Percentiles rank a stretch among this genome's conserved stretches.
These are phyloP conservation scores for Venturia nashicola DNA, from an alignment of 2,329 filamentous ascomycete genomes.

Conservation along the genomic window DNA sequence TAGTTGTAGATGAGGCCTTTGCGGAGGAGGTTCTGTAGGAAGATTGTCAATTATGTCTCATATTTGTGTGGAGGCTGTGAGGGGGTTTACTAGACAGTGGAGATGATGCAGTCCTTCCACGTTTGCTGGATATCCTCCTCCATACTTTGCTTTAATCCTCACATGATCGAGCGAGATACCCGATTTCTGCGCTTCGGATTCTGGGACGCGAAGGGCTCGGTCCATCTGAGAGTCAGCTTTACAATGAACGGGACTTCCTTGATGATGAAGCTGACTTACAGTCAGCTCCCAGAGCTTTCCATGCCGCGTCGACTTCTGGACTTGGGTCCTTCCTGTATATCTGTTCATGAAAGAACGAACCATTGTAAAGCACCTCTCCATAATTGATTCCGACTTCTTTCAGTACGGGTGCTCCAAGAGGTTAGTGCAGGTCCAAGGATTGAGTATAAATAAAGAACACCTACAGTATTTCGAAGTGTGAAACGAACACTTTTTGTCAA, in stretches of 20 bases:
- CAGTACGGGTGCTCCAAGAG: constrained; percentile 28
- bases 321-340: constrained; percentile 38
- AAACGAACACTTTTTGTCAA: background rate
- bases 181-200: constrained; percentile 18
- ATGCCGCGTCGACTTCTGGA: constrained; percentile 45
- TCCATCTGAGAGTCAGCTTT: constrained; percentile 35
- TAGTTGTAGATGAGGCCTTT: constrained; percentile 48
- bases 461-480: constrained; percentile 1
- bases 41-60: background rate
- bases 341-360: constrained; percentile 42
- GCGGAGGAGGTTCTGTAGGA: constrained; percentile 42
- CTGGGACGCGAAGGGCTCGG: constrained; percentile 15
- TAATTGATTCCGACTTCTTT: constrained; percentile 31
- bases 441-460: background rate
- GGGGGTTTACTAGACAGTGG: constrained; percentile 39
- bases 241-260: constrained; percentile 38
- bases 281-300: constrained; percentile 39
- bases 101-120: constrained; percentile 45
- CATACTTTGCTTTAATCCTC: constrained; percentile 42
- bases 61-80: background rate
- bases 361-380: constrained; percentile 38
- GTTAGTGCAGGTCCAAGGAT: constrained; percentile 22
- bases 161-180: constrained; percentile 44
- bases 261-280: constrained; percentile 15
- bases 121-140: constrained; percentile 46